Base-by-base conservation (phyloP, 1,139 yeast species). In the Pichia sp. region DNA sequence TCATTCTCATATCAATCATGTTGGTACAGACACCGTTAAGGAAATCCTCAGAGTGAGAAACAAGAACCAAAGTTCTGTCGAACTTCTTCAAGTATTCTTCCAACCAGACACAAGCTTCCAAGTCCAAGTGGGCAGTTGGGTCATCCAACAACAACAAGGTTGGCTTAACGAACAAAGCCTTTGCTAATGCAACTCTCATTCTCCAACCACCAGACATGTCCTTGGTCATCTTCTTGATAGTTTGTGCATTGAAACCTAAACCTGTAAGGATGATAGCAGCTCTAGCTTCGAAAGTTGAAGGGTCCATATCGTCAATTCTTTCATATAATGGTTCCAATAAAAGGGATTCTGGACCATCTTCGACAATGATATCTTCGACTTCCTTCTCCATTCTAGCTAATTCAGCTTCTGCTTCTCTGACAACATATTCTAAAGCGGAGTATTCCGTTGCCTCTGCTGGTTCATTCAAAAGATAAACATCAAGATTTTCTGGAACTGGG, bases 141-240 rank as follows among this genome's bases (percentile, higher is more conserved):
- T 91, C 98, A 70, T 91, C 99, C 60, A 85, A 73, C 52, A 85
- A 69, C 55, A 85, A 69, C 52, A 85, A 65, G 38, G 94, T 82
- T 56, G 95, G 94, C 65, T 85, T 84, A 47, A 85, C 94, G 63
- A 77, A 77, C 51, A 77, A 66, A 17, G 94, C 94, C 66, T 82
- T 82, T 47, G 88, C 86, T 39, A 83, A 70, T 25, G 94, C 91
- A 43, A 83, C 94, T 64, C 94, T 80, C 94, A 83, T 83, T 68
- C 81, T 79, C 94, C 94, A 83, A 52, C 94, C 94, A 77, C 99
- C 99, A 60, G 96, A 86, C 98, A 91, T 91, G 61, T 91, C 98
- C 67, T 86, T 88, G 57, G 98, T 91, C 68, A 78, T 82, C 68
- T 80, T 81, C 62, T 76, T 74, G 57, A 88, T 87, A 44, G 97